Conservation (phyloP, 176 grass and related monocot genomes). For the Carex littledalei region DNA sequence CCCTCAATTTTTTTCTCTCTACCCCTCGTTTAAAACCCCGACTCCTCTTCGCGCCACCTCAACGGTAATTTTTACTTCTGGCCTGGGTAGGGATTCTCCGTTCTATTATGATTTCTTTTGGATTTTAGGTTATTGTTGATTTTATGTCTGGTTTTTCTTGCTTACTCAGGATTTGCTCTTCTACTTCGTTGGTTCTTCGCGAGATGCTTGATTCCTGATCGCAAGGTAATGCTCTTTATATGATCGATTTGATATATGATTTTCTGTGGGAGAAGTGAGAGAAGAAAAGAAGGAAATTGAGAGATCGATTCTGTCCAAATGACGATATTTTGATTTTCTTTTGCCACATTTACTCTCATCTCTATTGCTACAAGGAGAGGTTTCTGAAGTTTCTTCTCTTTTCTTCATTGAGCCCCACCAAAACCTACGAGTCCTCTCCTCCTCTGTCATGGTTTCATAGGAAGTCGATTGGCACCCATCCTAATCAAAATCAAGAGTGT, state of each 20-base stretch:
- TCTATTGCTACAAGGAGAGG: background rate
- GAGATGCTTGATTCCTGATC: background rate
- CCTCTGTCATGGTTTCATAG: background rate
- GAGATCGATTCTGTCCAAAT: background rate
- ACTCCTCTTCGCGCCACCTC: slow-evolving; percentile 29
- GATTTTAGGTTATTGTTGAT: background rate
- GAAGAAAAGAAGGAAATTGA: background rate
- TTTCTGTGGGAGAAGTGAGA: background rate
- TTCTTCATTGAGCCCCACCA: background rate
- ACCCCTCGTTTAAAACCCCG: slow-evolving; percentile 42
- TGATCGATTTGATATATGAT: background rate
- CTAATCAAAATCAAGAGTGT: background rate
- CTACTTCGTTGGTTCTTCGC: background rate
- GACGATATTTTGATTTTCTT: background rate
- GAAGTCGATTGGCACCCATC: background rate
- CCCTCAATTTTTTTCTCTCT: slow-evolving; percentile 16
- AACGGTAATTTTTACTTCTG: slow-evolving; percentile 5
- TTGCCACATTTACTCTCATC: background rate
- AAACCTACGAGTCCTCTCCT: background rate
- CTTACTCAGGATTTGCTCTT: background rate
- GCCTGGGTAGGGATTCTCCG: background rate
- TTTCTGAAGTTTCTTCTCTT: background rate
- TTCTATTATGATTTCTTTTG: background rate
- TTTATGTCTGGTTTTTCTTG: background rate
- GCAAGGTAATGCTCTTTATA: slow-evolving; percentile 5